phyloP scores from a whole-genome alignment of 2,329 filamentous ascomycete genomes.

The Pyricularia grisea region DNA sequence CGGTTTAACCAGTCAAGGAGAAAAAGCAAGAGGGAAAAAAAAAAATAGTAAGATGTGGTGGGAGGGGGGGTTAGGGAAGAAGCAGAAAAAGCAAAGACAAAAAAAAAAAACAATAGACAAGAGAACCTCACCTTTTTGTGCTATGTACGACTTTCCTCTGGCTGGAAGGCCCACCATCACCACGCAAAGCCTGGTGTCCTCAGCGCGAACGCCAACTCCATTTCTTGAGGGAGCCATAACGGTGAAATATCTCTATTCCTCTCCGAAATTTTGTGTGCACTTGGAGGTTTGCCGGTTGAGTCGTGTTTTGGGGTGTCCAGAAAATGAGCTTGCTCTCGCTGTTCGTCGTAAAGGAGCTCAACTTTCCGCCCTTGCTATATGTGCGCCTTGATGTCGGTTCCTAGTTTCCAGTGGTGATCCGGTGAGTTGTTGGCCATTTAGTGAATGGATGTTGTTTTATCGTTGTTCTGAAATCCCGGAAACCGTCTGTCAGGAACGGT shows the following conservation, averaged over 20 bases:
- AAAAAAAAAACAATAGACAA: neutral
- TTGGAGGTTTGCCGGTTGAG: neutral
- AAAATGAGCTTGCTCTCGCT: neutral
- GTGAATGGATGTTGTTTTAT: neutral
- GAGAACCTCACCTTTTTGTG: constrained; percentile 70
- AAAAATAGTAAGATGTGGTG: neutral
- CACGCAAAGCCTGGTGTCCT: constrained; percentile 94
- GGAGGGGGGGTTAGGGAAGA: no score
- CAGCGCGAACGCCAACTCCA: constrained; percentile 72
- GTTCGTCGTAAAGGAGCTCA: neutral
- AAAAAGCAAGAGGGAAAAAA: neutral
- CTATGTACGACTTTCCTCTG: constrained; percentile 95
- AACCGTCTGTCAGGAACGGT: neutral
- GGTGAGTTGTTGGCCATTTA: neutral
- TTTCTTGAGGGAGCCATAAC: constrained; percentile 44
- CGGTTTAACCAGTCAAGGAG: neutral
- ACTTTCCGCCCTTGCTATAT: neutral
- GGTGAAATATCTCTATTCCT: neutral
- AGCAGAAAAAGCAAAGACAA: neutral
- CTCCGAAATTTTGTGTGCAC: neutral
- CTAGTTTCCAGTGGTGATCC: neutral
- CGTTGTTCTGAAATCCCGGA: neutral
- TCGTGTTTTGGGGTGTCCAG: neutral
- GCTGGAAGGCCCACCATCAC: constrained; percentile 98
- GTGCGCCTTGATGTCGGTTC: neutral